A percentile compares a stretch with the other conserved stretches of the same genome.
Conservation (phyloP, 129 eudicot species). For the Lactuca saligna region DNA sequence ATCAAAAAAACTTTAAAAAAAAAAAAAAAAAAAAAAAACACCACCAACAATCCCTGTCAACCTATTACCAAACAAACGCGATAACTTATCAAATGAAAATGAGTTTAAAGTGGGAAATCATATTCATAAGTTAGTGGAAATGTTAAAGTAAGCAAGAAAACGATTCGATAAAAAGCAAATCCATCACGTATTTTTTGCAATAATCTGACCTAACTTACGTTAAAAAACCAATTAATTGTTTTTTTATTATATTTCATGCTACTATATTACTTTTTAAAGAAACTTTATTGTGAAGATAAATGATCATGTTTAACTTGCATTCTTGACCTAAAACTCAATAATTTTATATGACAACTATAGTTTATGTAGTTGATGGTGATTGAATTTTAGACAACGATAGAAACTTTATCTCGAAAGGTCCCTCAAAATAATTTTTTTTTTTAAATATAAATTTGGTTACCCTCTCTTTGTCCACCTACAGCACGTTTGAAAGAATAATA, state of each 20-base stretch:
- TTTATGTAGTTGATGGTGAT: constrained; percentile 31
- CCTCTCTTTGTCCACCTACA: constrained; percentile 46
- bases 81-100: constrained; percentile 31
- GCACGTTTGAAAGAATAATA: constrained; percentile 39
- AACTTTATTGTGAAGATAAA: constrained; percentile 13
- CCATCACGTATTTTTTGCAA: constrained; percentile 32
- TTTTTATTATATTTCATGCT: background rate
- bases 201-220: constrained; percentile 42
- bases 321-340: constrained; percentile 16
- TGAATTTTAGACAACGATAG: constrained; percentile 28
- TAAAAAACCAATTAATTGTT: constrained; percentile 16
- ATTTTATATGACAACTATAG: constrained; percentile 5
- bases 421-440: constrained; percentile 34
- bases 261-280: constrained; percentile 17
- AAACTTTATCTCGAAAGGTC: constrained; percentile 39
- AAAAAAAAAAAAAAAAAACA: constrained; percentile 13
- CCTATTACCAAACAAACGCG: constrained; percentile 13
- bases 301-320: constrained; percentile 15
- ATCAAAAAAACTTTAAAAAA: constrained; percentile 3
- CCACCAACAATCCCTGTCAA: constrained; percentile 11
- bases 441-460: constrained; percentile 40
- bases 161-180: constrained; percentile 28
- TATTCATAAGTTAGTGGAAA: constrained; percentile 36
- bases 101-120: constrained; percentile 27
- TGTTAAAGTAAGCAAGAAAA: constrained; percentile 26